These are phyloP conservation scores for Alloteropsis semialata DNA, from an alignment of 176 grass and related monocot species.

Conservation along the genomic window DNA sequence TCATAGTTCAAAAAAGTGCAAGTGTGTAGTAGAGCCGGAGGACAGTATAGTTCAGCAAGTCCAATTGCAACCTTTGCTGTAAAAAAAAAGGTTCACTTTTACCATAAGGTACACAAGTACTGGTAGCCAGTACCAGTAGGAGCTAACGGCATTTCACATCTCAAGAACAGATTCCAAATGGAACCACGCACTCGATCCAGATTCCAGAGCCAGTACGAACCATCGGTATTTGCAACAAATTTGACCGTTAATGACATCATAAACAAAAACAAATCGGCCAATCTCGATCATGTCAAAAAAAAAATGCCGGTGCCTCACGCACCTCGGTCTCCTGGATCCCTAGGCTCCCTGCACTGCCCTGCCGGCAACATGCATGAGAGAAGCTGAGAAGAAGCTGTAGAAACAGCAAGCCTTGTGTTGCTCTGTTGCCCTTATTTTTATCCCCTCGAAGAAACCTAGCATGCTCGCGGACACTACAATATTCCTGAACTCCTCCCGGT, in stretches of 20 bases:
- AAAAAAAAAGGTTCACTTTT: constrained; percentile 1
- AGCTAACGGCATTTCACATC: constrained; percentile 16
- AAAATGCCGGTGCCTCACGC: not conserved
- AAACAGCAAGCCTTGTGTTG: not conserved
- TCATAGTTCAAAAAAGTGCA: not conserved
- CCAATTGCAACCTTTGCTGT: not conserved
- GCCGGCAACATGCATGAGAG: constrained; percentile 19
- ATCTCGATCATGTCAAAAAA: constrained; percentile 25
- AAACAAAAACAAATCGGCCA: constrained; percentile 16
- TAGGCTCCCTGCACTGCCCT: constrained; percentile 7
- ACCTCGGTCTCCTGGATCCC: constrained; percentile 33
- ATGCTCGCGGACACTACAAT: constrained; percentile 10
- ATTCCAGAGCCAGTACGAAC: constrained; percentile 25
- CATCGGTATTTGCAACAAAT: constrained; percentile 41
- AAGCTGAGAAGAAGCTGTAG: not conserved
- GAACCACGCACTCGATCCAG: constrained; percentile 21
- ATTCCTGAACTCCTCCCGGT: constrained; percentile 43
- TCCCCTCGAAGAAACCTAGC: constrained; percentile 9
- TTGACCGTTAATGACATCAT: constrained; percentile 45
- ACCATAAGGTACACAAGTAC: not conserved
- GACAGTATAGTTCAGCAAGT: constrained; percentile 15
- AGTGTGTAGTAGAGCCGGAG: constrained; percentile 6
- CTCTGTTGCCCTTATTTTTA: not conserved
- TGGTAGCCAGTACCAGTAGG: not conserved
- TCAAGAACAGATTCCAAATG: constrained; percentile 12